phyloP scores from a whole-genome alignment of 2,329 filamentous ascomycete species.

The Sphaerulina vaccinii region DNA sequence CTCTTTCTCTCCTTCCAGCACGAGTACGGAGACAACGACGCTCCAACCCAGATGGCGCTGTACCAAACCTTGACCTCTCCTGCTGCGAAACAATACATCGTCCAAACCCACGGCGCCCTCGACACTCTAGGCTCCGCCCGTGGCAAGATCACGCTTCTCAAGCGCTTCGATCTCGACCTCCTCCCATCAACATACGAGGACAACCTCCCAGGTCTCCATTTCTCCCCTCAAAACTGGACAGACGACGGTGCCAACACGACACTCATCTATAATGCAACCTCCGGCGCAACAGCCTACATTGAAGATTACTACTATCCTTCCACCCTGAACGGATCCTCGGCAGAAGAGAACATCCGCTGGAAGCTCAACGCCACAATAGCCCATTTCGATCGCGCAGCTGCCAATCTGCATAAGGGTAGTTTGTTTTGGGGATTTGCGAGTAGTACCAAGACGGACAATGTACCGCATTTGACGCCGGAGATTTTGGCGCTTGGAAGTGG shows the following conservation, averaged over 20 bases:
- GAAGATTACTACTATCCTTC: constrained; percentile 51
- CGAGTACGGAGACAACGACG: constrained; percentile 42
- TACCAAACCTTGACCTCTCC: constrained; percentile 42
- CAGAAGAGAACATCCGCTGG: constrained; percentile 42
- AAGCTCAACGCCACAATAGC: constrained; percentile 47
- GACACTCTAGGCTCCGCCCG: constrained; percentile 40
- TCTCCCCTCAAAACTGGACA: constrained; percentile 46
- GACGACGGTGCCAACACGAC: constrained; percentile 45
- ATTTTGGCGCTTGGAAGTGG: constrained; percentile 50
- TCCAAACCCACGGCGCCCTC: constrained; percentile 39
- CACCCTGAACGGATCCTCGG: constrained; percentile 33
- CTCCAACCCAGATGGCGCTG: constrained; percentile 41
- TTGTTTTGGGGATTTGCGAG: constrained; percentile 53
- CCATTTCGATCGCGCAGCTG: constrained; percentile 44
- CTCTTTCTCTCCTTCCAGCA: constrained; percentile 52
- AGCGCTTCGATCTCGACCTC: constrained; percentile 48
- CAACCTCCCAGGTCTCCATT: constrained; percentile 48
- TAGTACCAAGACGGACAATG: constrained; percentile 43
- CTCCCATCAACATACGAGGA: constrained; percentile 39
- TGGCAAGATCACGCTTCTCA: constrained; percentile 45
- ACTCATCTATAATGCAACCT: constrained; percentile 44
- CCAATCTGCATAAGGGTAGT: constrained; percentile 33
- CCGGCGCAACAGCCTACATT: constrained; percentile 46
- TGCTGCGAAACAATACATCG: constrained; percentile 43
- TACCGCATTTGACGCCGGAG: constrained; percentile 44